Conservation (phyloP, 805 yeast genomes). For the Yarrowia bubula region DNA sequence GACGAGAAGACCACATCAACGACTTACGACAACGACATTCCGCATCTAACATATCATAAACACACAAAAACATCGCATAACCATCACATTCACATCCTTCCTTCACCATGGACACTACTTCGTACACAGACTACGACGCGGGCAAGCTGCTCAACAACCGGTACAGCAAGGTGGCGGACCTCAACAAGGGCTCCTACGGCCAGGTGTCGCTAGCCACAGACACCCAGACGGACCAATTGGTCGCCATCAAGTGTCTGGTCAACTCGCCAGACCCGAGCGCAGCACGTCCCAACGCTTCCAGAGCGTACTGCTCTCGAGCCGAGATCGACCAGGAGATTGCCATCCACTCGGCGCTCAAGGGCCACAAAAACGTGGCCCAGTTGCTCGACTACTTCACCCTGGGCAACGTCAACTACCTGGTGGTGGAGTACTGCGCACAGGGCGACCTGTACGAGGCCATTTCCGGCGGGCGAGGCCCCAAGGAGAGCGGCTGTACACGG, state of each 20-base stretch:
- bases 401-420: conserved; percentile 52
- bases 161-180: conserved; percentile 57
- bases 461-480: conserved; percentile 59
- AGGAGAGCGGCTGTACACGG: conserved; percentile 50
- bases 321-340: conserved; percentile 54
- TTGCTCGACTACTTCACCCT: conserved; percentile 71
- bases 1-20: not conserved
- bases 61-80: not conserved
- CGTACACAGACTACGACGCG: conserved; percentile 16
- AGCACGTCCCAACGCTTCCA: conserved; percentile 9
- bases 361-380: conserved; percentile 74
- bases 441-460: conserved; percentile 87
- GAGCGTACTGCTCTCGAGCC: conserved; percentile 27
- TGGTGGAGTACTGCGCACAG: conserved; percentile 82
- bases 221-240: conserved; percentile 48
- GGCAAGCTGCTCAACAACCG: conserved; percentile 51
- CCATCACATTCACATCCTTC: not conserved
- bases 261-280: conserved; percentile 11
- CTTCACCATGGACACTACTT: conserved; percentile 18
- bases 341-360: conserved; percentile 69
- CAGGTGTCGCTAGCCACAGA: conserved; percentile 86
- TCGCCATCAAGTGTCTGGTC: conserved; percentile 77
- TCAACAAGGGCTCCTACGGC: conserved; percentile 93
- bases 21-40: not conserved
- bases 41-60: not conserved